phyloP scores from a whole-genome alignment of 1,139 yeast species.

The Debaryomycetaceae sp. region DNA sequence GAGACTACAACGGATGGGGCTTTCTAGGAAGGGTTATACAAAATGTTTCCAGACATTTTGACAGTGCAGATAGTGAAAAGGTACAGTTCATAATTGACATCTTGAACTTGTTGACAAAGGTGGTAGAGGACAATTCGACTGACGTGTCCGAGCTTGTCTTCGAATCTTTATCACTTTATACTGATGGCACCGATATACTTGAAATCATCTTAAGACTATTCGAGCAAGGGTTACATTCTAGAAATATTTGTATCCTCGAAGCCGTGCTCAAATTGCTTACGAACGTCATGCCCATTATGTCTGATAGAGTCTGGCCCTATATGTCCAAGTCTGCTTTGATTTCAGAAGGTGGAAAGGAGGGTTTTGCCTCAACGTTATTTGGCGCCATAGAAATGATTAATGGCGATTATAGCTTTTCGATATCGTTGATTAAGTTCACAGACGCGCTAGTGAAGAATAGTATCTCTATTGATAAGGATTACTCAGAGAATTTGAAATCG shows the following conservation, averaged over 20 bases:
- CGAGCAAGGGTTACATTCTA: slow-evolving; percentile 62
- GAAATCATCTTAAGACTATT: slow-evolving; percentile 63
- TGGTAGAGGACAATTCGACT: slow-evolving; percentile 41
- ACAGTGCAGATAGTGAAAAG: slow-evolving; percentile 32
- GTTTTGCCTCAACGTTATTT: slow-evolving; percentile 57
- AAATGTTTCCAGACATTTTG: slow-evolving; percentile 46
- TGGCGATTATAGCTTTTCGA: slow-evolving; percentile 65
- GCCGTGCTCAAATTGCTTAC: slow-evolving; percentile 51
- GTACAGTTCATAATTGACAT: slow-evolving; percentile 44
- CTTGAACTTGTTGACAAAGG: slow-evolving; percentile 47
- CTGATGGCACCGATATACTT: slow-evolving; percentile 65
- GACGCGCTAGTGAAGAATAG: slow-evolving; percentile 54
- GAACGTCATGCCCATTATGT: slow-evolving; percentile 44
- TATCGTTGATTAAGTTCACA: slow-evolving; percentile 54
- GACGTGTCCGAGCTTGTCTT: slow-evolving; percentile 44
- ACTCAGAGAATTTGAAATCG: slow-evolving; percentile 44
- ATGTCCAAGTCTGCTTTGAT: slow-evolving; percentile 64
- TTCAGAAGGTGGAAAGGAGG: slow-evolving; percentile 66
- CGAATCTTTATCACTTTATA: slow-evolving; percentile 54
- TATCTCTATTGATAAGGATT: slow-evolving; percentile 34
- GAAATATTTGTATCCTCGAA: slow-evolving; percentile 47
- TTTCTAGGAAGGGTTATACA: slow-evolving; percentile 74
- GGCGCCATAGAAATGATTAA: slow-evolving; percentile 72
- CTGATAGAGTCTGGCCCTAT: slow-evolving; percentile 78
- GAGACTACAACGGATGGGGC: slow-evolving; percentile 84